Evolutionary conservation across 2,329 filamentous ascomycete genomes (phyloP).

Genomic region (Fusarium mundagurra): DNA sequence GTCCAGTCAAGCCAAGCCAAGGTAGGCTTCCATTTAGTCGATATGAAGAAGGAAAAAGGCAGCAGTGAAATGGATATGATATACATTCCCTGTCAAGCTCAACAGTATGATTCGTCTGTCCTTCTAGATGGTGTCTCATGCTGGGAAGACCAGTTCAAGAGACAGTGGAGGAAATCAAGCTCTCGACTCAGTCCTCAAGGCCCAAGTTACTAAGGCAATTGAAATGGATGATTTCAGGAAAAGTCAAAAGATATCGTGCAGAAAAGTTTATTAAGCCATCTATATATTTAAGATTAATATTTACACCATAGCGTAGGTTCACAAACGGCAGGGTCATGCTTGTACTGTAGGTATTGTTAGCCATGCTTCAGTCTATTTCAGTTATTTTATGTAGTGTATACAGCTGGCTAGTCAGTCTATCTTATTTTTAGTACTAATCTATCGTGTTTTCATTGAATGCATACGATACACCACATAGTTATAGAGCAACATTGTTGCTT

Average conservation of each 20-base stretch:
- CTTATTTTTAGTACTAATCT: too few relatives aligned
- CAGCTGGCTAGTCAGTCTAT: too few relatives aligned
- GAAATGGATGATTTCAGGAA: background rate
- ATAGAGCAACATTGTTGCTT: background rate
- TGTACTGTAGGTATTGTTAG: background rate
- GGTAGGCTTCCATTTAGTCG: background rate
- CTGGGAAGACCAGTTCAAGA: background rate
- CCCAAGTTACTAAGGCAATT: background rate
- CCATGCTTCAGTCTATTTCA: background rate
- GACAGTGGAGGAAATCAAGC: background rate
- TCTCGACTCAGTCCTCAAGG: background rate
- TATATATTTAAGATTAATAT: too few relatives aligned
- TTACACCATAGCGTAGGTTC: background rate
- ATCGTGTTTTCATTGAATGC: background rate
- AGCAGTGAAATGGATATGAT: background rate
- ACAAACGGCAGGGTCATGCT: background rate
- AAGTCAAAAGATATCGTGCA: background rate
- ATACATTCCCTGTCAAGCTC: background rate
- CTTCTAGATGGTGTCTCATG: background rate
- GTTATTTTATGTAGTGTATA: background rate
- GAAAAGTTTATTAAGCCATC: background rate
- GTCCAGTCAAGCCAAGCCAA: background rate
- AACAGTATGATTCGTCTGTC: background rate
- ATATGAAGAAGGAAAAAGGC: background rate
- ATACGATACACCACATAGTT: background rate